Conservation (phyloP, 2,329 filamentous ascomycete genomes). For the Xenoacremonium recifei region DNA sequence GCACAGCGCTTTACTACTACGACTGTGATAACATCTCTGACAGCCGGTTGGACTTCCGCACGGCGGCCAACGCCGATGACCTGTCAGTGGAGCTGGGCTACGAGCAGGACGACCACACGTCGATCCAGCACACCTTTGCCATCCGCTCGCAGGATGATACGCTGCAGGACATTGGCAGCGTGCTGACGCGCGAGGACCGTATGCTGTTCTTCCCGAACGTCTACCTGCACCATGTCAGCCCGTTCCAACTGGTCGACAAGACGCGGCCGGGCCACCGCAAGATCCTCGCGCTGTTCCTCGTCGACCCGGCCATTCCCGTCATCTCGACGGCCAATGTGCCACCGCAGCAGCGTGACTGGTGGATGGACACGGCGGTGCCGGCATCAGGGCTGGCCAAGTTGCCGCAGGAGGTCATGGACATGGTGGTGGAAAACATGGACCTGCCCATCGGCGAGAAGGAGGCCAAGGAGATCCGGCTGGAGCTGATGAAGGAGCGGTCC, state of each 20-base stretch:
- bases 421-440: conserved; percentile 20
- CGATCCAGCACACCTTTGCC: conserved; percentile 35
- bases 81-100: conserved; percentile 23
- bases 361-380: conserved; percentile 10
- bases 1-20: conserved; percentile 62
- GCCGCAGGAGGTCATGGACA: conserved; percentile 19
- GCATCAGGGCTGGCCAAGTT: conserved; percentile 5
- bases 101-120: conserved; percentile 32
- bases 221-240: conserved; percentile 49
- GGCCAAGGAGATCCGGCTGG: conserved; percentile 21
- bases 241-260: conserved; percentile 51
- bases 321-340: conserved; percentile 44
- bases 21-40: conserved; percentile 59
- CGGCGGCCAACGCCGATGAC: conserved; percentile 32
- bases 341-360: conserved; percentile 42
- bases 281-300: conserved; percentile 59
- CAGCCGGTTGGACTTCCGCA: conserved; percentile 49
- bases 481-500: conserved; percentile 28
- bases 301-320: conserved; percentile 52
- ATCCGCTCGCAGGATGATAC: conserved; percentile 17
- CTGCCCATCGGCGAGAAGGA: conserved; percentile 19
- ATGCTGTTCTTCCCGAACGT: conserved; percentile 56
- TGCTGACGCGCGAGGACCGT: conserved; percentile 46
- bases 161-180: conserved; percentile 42
- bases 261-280: conserved; percentile 56